These are phyloP conservation scores for Candida ulmi DNA, from an alignment of 805 yeast species.

Conservation along the genomic window DNA sequence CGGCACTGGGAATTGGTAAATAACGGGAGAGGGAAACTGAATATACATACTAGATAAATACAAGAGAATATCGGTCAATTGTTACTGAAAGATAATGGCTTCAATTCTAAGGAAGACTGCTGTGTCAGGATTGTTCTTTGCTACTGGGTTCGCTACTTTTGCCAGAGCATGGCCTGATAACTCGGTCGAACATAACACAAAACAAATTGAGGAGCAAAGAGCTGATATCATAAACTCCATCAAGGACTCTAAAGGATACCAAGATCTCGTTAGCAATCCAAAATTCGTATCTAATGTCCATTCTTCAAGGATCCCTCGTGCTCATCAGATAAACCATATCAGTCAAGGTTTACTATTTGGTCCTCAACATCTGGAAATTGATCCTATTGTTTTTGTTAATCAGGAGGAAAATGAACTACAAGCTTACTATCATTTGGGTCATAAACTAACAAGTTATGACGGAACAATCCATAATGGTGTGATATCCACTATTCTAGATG, in stretches of 20 bases:
- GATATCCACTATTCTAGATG: slow-evolving; percentile 75
- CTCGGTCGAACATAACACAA: slow-evolving; percentile 11
- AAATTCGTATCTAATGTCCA: slow-evolving; percentile 25
- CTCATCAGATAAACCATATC: slow-evolving; percentile 58
- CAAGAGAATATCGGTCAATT: too few relatives aligned
- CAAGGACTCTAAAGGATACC: slow-evolving; percentile 24
- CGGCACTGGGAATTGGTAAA: too few relatives aligned
- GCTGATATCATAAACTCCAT: slow-evolving; percentile 22
- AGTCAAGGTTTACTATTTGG: slow-evolving; percentile 71
- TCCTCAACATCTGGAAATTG: slow-evolving; percentile 60
- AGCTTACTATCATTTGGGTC: slow-evolving; percentile 70
- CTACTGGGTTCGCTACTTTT: slow-evolving; percentile 21
- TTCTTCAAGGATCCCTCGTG: slow-evolving; percentile 47
- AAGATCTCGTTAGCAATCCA: slow-evolving; percentile 17
- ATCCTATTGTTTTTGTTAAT: slow-evolving; percentile 64
- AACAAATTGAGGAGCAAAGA: slow-evolving; percentile 18
- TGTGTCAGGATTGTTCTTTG: slow-evolving; percentile 13
- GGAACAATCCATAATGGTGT: slow-evolving; percentile 81
- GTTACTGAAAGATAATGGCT: too few relatives aligned
- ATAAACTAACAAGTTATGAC: slow-evolving; percentile 56
- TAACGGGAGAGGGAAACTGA: too few relatives aligned
- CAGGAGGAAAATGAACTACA: slow-evolving; percentile 45
- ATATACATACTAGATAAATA: too few relatives aligned
- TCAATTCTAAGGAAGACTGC: slow-evolving; percentile 11
- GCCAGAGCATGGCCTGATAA: slow-evolving; percentile 22